These are phyloP conservation scores for Candida silvatica DNA, from an alignment of 805 yeast species.

Conservation along the genomic window DNA sequence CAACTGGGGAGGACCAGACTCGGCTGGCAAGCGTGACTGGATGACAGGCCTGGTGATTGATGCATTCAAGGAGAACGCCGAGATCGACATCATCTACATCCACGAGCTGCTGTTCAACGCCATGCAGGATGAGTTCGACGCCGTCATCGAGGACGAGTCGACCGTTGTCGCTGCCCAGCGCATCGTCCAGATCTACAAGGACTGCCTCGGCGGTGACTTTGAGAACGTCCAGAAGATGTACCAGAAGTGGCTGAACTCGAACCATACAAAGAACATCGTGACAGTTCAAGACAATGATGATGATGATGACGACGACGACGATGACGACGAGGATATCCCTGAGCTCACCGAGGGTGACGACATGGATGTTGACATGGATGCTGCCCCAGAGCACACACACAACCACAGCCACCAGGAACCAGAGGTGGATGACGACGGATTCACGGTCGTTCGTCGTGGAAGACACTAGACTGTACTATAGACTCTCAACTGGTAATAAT, in stretches of 20 bases:
- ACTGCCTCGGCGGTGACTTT: constrained; percentile 48
- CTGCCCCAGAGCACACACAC: constrained; percentile 1
- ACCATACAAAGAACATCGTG: constrained; percentile 35
- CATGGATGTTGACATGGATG: constrained; percentile 26
- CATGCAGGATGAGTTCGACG: constrained; percentile 93
- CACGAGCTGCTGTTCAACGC: constrained; percentile 83
- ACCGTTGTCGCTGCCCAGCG: constrained; percentile 66
- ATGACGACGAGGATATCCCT: constrained; percentile 25
- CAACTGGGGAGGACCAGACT: constrained; percentile 93
- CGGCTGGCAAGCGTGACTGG: constrained; percentile 94
- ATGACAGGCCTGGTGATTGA: constrained; percentile 75
- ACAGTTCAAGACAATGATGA: constrained; percentile 38
- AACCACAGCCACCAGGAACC: constrained; percentile 36
- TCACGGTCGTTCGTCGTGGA: constrained; percentile 67
- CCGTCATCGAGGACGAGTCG: constrained; percentile 80
- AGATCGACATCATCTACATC: constrained; percentile 68
- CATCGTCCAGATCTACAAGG: constrained; percentile 57
- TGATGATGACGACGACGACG: constrained; percentile 39
- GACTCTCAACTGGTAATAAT: neutral
- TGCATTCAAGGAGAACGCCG: constrained; percentile 51
- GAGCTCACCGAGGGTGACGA: constrained; percentile 28
- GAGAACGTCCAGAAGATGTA: constrained; percentile 51
- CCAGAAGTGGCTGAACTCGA: constrained; percentile 37
- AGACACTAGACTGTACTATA: constrained; percentile 1
- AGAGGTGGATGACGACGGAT: constrained; percentile 88